A percentile compares a stretch with the other conserved stretches of the same genome.
phyloP scores from a whole-genome alignment of 495 filamentous ascomycete species.

The Hypoxylon rickii region DNA sequence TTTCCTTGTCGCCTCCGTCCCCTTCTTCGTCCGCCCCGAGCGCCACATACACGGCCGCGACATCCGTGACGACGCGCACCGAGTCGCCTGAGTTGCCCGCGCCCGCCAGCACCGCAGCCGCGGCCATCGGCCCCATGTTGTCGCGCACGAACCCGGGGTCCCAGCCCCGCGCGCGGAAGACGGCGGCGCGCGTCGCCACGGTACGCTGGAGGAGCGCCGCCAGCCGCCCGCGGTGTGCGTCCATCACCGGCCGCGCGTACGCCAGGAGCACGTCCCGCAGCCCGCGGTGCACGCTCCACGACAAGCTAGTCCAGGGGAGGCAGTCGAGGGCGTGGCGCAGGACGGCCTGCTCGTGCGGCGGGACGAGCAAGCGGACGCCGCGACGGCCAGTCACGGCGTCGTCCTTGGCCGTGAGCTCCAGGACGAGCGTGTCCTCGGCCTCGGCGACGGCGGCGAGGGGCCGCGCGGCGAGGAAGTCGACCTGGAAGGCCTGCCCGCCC shows the following conservation, averaged over 20 bases:
- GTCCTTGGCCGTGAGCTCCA: conserved; percentile 18
- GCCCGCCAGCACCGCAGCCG: conserved; percentile 34
- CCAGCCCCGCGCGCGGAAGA: conserved; percentile 38
- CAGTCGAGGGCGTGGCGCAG: conserved; percentile 34
- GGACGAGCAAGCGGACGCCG: conserved; percentile 19
- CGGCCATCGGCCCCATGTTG: conserved; percentile 37
- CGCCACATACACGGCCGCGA: conserved; percentile 13
- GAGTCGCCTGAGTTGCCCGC: conserved; percentile 41
- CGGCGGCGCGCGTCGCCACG: conserved; percentile 5
- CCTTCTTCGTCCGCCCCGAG: too few relatives aligned
- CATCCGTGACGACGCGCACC: conserved; percentile 37
- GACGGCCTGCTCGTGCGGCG: conserved; percentile 20
- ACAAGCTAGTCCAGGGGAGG: conserved; percentile 41
- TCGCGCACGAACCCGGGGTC: conserved; percentile 31
- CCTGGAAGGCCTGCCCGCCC: conserved; percentile 42
- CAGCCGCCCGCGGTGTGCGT: conserved; percentile 27
- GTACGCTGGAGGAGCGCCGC: conserved; percentile 27
- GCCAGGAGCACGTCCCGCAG: conserved; percentile 40
- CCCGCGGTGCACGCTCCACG: conserved; percentile 46
- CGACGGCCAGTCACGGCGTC: background rate
- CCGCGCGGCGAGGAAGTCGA: conserved; percentile 37
- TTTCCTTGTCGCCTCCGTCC: too few relatives aligned
- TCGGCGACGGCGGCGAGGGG: background rate
- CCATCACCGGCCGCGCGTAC: conserved; percentile 37
- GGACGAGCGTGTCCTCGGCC: background rate